Evolutionary conservation across 2,329 filamentous ascomycete species (phyloP), one percentile per base, ranked within the genome.

Genomic region (Metarhizium rileyi): DNA sequence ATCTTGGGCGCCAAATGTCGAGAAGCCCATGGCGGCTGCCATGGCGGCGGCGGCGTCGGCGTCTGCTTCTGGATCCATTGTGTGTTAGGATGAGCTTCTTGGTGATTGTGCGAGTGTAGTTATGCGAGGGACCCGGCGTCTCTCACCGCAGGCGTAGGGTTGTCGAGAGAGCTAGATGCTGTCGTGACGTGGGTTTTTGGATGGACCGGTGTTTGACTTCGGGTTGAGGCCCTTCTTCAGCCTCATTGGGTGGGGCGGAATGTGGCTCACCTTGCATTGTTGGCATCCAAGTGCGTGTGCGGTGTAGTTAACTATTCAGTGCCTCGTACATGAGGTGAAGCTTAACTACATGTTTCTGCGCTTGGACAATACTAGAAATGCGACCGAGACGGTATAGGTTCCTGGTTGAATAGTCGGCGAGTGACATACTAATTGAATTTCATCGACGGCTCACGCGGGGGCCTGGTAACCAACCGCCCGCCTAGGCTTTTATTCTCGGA

Each of bases 21-120:
- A 76, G 66, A 90, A 90, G 54, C 86, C 86, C 81, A 90, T 84
- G 44, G 82, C 81, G 63, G 87, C 81, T 47, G 77, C 77, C 16
- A 35, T 40, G 30, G 46, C 49, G 23, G 35, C 49, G 23, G 35
- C 48, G 16, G 43, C 44, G 25, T 47, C 47, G 40, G 70, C 68
- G 45, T 77, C 72, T 20, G 61, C 61, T 46, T 49, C 50, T 36
- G 46, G 22, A 35, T 59, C 56, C 58, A 56, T 57, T 14, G 38
- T 36, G 18, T 42, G 38, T 18, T n/a, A n/a, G n/a, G 38, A 25
- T 18, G 35, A 42, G 22, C 22, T 26, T 8, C 22, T 36, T 30
- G 5, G 26, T n/a, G 42, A 9, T 8, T 5, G 44, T 23, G 44
- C 18, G 44, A 18, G 20, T 42, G 5, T 14, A 12, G 7, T 20